Base-by-base conservation (phyloP, 371 early-diverging fungal genomes). In the Saksenaea vasiformis region DNA sequence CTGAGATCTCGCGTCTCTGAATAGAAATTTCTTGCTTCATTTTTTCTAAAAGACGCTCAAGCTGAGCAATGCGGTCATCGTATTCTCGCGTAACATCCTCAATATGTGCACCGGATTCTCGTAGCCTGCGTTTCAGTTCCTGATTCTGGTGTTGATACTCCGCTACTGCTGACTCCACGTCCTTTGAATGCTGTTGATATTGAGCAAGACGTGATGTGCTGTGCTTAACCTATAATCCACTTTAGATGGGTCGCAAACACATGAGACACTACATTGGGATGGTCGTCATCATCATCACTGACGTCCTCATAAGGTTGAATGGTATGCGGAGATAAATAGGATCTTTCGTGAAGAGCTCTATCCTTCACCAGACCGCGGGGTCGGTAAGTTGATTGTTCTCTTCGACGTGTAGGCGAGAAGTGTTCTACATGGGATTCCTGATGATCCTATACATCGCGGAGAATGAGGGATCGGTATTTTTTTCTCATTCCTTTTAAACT, bases 11-110 rank as follows among this genome's bases (percentile, higher is more conserved):
- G 0, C 54, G 15, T 17, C 67, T 66, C 37, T 69, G 63, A 27
- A 60, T 64, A 7, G 58, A 35, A 7, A 60, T 56, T 51, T 74
- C 69, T 24, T 60, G 38, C 28, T 59, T 54, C 55, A 67, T 41
- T 3, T 60, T 31, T 0, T 69, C 65, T 22, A 69, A 56, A 14
- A 58, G 55, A 5, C 54, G 36, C 58, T 74, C 57, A 10, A 74
- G 38, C 34, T 67, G 59, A 5, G 53, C 58, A 38, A 64, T 64
- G 19, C 39, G 43, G 5, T 64, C 58, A 36, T 64, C 64, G 26
- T 57, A 58, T 3, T 47, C 47, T 37, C 34, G 28, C 17, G 64
- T 47, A 9, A 64, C 14, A 35, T 54, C 44, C 34, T 64, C 64
- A 2, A 64, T n/a, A 35, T 54, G 39, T 31, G 35, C 41, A 22